These are phyloP conservation scores for Lindgomyces ingoldianus DNA, from an alignment of 495 filamentous ascomycete genomes.

Conservation along the genomic window DNA sequence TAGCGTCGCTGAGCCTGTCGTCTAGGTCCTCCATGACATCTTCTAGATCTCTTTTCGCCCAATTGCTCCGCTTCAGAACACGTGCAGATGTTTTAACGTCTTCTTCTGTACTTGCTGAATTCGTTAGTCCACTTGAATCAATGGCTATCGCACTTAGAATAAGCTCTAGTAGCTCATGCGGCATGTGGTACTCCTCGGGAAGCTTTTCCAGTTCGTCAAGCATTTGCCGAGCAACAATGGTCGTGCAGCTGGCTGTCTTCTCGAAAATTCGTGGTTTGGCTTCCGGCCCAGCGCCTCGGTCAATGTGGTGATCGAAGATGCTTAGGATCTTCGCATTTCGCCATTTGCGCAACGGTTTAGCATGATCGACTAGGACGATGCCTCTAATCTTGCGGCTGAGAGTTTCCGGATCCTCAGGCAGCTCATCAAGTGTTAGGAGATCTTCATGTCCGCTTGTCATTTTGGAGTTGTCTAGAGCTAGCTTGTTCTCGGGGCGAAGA, in stretches of 20 bases:
- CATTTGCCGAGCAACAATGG: constrained; percentile 38
- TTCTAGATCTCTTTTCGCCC: constrained; percentile 17
- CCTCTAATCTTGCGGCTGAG: constrained; percentile 31
- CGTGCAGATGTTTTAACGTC: constrained; percentile 27
- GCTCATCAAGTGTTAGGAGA: constrained; percentile 36
- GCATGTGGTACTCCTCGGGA: constrained; percentile 38
- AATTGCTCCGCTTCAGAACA: constrained; percentile 32
- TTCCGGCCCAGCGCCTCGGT: constrained; percentile 28
- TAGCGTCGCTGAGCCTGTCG: constrained; percentile 32
- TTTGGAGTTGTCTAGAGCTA: constrained; percentile 34
- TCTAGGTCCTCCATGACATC: constrained; percentile 38
- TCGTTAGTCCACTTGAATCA: constrained; percentile 33
- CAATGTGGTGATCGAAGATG: constrained; percentile 39
- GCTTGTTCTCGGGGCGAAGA: constrained; percentile 38
- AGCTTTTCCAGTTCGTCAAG: constrained; percentile 39
- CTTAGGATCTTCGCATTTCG: constrained; percentile 32
- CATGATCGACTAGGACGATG: constrained; percentile 38
- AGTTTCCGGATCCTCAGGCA: constrained; percentile 39
- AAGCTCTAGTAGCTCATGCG: constrained; percentile 39
- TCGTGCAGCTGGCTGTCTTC: constrained; percentile 35
- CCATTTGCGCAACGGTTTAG: constrained; percentile 35
- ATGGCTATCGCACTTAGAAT: constrained; percentile 40
- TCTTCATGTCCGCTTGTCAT: constrained; percentile 37
- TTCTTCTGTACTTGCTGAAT: constrained; percentile 17
- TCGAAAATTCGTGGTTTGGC: constrained; percentile 39